These are phyloP conservation scores for Prunus armeniaca DNA, from an alignment of 306 rosid species.

Conservation along the genomic window DNA sequence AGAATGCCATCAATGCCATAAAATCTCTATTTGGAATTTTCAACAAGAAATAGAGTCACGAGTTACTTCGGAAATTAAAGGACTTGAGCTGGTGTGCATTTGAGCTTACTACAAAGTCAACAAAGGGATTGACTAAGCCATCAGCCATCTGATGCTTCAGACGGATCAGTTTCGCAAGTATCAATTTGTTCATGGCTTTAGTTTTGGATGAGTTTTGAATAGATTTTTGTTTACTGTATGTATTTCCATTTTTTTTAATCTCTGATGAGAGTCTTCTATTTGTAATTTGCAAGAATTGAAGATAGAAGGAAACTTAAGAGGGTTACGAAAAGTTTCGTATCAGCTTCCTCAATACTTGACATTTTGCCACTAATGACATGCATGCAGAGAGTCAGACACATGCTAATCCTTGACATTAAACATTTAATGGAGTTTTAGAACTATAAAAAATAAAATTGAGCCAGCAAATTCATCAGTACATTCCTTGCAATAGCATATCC, in stretches of 20 bases:
- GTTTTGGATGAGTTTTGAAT: background rate
- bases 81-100: background rate
- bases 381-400: no score
- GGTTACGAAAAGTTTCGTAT: background rate
- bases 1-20: conserved; percentile 92
- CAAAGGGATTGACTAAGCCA: conserved; percentile 6
- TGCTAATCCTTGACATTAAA: no score
- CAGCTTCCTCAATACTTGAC: background rate
- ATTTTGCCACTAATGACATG: no score
- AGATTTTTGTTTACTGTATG: background rate
- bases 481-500: no score
- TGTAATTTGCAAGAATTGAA: conserved; percentile 5
- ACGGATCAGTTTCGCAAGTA: conserved; percentile 1
- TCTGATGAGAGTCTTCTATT: background rate
- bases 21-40: conserved; percentile 84
- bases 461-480: no score
- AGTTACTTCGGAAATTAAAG: background rate
- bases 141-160: conserved; percentile 3
- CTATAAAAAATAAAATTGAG: no score
- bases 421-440: no score
- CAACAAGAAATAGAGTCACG: conserved; percentile 53
- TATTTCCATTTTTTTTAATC: background rate
- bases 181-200: conserved; percentile 8
- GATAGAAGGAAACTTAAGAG: background rate
- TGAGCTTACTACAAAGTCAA: conserved; percentile 3